Percentiles rank a stretch among this genome's conserved stretches.
These are phyloP conservation scores for Podospora fimiseda DNA, from an alignment of 495 filamentous ascomycete species.

Conservation along the genomic window DNA sequence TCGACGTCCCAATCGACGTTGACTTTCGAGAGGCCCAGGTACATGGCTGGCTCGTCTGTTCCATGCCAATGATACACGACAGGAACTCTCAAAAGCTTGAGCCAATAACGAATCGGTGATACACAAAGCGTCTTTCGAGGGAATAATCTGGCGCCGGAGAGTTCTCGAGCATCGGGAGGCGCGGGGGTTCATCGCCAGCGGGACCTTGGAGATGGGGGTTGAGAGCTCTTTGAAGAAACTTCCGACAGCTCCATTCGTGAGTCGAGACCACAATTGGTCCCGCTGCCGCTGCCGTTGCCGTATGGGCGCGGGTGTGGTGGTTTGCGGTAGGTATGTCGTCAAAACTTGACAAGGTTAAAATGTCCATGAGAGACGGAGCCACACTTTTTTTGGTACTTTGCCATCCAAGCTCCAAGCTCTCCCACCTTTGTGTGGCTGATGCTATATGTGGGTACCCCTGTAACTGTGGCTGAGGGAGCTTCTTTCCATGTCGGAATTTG, in stretches of 20 bases:
- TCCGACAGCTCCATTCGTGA: slow-evolving; percentile 7
- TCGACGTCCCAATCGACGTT: slow-evolving; percentile 46
- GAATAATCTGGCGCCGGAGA: slow-evolving; percentile 29
- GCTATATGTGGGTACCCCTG: not conserved
- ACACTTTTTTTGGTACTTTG: not conserved
- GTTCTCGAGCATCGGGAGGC: slow-evolving; percentile 36
- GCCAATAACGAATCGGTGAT: slow-evolving; percentile 37
- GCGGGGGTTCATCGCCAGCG: slow-evolving; percentile 29
- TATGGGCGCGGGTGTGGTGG: not conserved
- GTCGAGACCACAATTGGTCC: slow-evolving; percentile 1
- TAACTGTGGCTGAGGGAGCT: not conserved
- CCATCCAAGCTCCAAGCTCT: not conserved
- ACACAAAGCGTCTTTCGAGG: slow-evolving; percentile 35
- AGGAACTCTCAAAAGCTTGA: slow-evolving; percentile 36
- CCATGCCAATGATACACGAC: slow-evolving; percentile 18
- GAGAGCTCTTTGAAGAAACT: not conserved
- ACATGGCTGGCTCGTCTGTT: slow-evolving; percentile 26
- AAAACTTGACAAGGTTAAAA: not conserved
- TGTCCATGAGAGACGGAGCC: not conserved
- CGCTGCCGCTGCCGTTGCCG: not conserved
- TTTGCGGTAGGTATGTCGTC: not conserved
- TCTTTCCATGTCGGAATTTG: not conserved
- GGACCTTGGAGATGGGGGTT: slow-evolving; percentile 1
- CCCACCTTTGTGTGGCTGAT: not conserved
- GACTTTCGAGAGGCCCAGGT: slow-evolving; percentile 47